Evolutionary conservation across 139 green algal species (phyloP), one percentile per base, ranked within the genome.

Genomic region (Eudorina sp.): DNA sequence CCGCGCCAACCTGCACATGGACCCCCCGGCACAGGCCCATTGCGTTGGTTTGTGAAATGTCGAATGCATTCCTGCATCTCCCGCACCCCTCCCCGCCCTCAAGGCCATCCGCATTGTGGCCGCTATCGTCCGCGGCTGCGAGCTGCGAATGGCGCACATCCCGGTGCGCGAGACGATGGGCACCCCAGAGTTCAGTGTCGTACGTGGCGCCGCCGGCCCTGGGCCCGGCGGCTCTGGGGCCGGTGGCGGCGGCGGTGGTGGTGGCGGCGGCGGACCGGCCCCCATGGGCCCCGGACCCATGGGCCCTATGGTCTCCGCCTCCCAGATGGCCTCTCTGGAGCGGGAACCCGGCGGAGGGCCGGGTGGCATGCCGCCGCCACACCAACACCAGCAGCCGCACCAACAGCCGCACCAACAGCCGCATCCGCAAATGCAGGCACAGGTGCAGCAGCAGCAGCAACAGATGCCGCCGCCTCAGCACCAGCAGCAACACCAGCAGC

Each of bases 81-180:
- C n/a, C n/a, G n/a, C n/a, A n/a, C n/a, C n/a, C n/a, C n/a, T n/a
- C n/a, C n/a, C 3, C 70, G 53, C 68, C 23, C 41, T 36, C 25
- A 60, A 86, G 80, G 80, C 80, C 25, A 55, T 86, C 45, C 80
- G 62, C 27, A 76, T 86, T 41, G n/a, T 86, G 4, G 60, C 60
- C 9, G 16, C 41, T 1, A 46, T 86, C 6, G 41, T 86, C 14
- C 80, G 80, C 29, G 80, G 80, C 40, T 77, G 18, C 60, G 80
- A 86, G 80, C 5, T 76, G n/a, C 80, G 80, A 14, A 60, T 62
- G 8, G 29, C 25, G 19, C 60, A 60, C 45, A 64, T 86, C 40
- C 19, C n/a, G 3, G 29, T 86, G n/a, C 60, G 60, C 0, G 80
- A 86, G 41, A 77, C 60, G 6, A 48, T 77, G 41, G 36, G 58